Base-by-base conservation (phyloP, 352 stramenopile species). In the Globisporangium recalcitrans region DNA sequence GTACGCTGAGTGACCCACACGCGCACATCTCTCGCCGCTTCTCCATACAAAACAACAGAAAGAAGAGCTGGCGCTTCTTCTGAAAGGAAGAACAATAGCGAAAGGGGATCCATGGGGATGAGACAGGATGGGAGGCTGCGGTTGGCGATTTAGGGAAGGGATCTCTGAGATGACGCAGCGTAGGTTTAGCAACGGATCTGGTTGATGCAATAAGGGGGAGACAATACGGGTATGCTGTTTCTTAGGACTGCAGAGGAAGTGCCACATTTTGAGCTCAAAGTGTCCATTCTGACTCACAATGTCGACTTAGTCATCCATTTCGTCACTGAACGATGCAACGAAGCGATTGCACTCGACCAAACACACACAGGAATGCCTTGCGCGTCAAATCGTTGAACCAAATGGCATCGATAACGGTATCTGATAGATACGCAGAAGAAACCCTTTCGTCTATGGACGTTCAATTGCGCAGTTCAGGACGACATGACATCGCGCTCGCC, bases 71-170 rank as follows among this genome's bases (percentile, higher is more conserved):
- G 19, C n/a, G 16, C 49, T 40, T 55, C 26, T 11, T 32, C 47
- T 7, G 24, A 22, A 27, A 40, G 40, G 49, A 11, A 48, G 40
- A 42, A 42, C 6, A 44, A 44, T 26, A 31, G 48, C 48, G 26
- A 42, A 54, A 32, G 49, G 49, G 49, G n/a, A 56, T 56, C 49
- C 49, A 27, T 24, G 7, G 5, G 27, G 49, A n/a, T n/a, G n/a
- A n/a, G n/a, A n/a, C n/a, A n/a, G 8, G 49, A 42, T 56, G 49
- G 27, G 27, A 7, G 8, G 9, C n/a, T 40, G 10, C 11, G 22
- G 22, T 48, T 48, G 16, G 40, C 16, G 40, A 21, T 48, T 24
- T 48, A 21, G 29, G 9, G 19, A 42, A 56, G 49, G 27, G 49
- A 27, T 38, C 49, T 42, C 2, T 13, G 13, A 19, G 1, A 56